Base-by-base conservation (phyloP, 352 stramenopile genomes). In the Pythium chondricola region DNA sequence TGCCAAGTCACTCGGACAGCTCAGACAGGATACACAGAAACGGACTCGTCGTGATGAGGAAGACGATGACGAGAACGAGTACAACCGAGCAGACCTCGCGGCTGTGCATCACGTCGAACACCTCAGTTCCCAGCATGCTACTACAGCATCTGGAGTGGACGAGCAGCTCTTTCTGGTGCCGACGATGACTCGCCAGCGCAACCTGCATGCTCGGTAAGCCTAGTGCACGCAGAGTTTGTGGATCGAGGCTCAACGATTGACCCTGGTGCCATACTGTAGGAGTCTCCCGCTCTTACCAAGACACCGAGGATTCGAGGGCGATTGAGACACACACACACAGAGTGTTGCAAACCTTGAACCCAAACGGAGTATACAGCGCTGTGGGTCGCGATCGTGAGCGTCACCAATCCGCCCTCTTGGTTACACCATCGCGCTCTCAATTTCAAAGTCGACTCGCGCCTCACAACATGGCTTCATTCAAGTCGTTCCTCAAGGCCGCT, bases 111-210 rank as follows among this genome's bases (percentile, higher is more conserved):
- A n/a, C n/a, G n/a, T n/a, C n/a, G n/a, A n/a, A n/a, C n/a, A n/a
- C n/a, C n/a, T n/a, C n/a, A n/a, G n/a, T n/a, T n/a, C n/a, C n/a
- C 48, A 30, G 11, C 36, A 27, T 16, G 37, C 11, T 27, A 37
- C 17, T 14, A 24, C 17, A 16, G 21, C 16, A n/a, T n/a, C n/a
- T n/a, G n/a, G n/a, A n/a, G n/a, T n/a, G 14, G 55, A 54, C 16
- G n/a, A 35, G 16, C 52, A 62, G 7, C 57, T 67, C 44, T 70
- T 70, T 25, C 35, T 70, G 20, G 52, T 63, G 20, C 61, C 61
- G 14, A 70, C 61, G 0, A 61, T 70, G 56, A 70, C 61, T 1
- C 57, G 57, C 13, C 61, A 70, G 20, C 52, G 61, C 13, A 56
- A 70, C 37, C 52, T 67, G 13, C 61, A 70, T 32, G 48, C 43